Evolutionary conservation across 129 eudicot species (phyloP).

Genomic region (Flaveria sonorensis): DNA sequence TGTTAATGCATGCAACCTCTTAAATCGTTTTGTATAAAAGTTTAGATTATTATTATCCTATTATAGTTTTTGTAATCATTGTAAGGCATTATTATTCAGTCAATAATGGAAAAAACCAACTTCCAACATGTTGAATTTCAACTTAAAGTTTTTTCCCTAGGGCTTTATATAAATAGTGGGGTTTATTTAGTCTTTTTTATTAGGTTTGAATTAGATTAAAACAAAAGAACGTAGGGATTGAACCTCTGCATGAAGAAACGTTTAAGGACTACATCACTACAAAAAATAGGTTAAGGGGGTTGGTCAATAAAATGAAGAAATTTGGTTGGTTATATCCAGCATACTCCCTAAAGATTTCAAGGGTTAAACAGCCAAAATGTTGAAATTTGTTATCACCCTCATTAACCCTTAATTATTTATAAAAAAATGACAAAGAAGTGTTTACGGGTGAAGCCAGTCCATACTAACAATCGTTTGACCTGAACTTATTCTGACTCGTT

Average conservation of each 20-base stretch:
- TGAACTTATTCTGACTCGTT: not conserved
- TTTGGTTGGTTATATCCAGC: not conserved
- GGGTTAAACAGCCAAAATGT: not conserved
- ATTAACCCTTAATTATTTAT: not conserved
- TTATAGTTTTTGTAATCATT: too few relatives aligned
- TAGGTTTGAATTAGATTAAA: too few relatives aligned
- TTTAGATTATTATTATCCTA: too few relatives aligned
- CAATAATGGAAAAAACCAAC: too few relatives aligned
- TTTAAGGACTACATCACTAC: not conserved
- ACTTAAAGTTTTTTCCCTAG: too few relatives aligned
- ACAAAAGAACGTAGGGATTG: too few relatives aligned
- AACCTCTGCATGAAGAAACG: not conserved
- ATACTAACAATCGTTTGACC: not conserved
- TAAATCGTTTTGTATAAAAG: too few relatives aligned
- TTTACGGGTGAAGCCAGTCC: not conserved
- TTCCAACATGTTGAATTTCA: too few relatives aligned
- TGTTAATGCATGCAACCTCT: too few relatives aligned
- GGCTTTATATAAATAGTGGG: too few relatives aligned
- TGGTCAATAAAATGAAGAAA: not conserved
- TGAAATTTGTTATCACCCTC: not conserved
- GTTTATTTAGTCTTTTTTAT: too few relatives aligned
- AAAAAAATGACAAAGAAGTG: not conserved
- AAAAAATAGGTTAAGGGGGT: not conserved
- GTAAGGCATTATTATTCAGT: too few relatives aligned
- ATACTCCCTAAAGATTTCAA: not conserved